These are phyloP conservation scores for Penicillium thymicola DNA, from an alignment of 2,329 filamentous ascomycete genomes.

Conservation along the genomic window DNA sequence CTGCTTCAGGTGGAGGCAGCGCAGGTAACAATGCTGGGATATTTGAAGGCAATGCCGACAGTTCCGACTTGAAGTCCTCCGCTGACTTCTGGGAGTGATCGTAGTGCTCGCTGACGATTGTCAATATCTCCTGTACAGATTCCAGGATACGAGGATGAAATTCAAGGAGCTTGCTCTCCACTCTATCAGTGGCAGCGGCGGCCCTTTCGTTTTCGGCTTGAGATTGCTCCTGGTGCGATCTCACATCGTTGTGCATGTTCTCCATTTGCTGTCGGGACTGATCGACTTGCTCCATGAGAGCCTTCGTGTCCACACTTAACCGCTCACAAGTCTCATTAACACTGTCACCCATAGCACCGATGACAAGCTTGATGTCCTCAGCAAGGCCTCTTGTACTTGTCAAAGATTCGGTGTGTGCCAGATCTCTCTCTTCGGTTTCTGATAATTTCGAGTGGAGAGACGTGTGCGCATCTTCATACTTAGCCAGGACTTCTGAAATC, in stretches of 20 bases:
- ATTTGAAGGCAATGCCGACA: conserved; percentile 48
- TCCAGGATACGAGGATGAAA: conserved; percentile 86
- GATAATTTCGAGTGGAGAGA: conserved; percentile 70
- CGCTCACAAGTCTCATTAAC: conserved; percentile 82
- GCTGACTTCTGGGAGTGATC: conserved; percentile 74
- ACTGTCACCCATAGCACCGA: conserved; percentile 77
- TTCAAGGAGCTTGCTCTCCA: conserved; percentile 76
- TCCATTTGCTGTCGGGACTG: conserved; percentile 73
- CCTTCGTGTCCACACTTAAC: conserved; percentile 81
- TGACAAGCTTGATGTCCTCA: conserved; percentile 80
- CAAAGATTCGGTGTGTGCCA: conserved; percentile 70
- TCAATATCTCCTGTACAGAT: conserved; percentile 78
- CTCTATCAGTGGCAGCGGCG: conserved; percentile 66
- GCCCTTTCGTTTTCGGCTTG: conserved; percentile 76
- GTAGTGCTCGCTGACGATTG: conserved; percentile 79
- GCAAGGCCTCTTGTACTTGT: conserved; percentile 72
- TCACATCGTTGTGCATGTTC: conserved; percentile 67
- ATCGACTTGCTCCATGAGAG: conserved; percentile 78
- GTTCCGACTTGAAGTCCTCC: conserved; percentile 58
- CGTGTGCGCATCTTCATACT: conserved; percentile 82
- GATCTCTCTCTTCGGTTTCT: conserved; percentile 68
- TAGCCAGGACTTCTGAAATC: conserved; percentile 74
- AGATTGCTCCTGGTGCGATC: conserved; percentile 77
- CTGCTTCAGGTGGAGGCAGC: conserved; percentile 38
- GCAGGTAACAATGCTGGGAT: conserved; percentile 59